Percentiles rank a stretch among this genome's conserved stretches.
phyloP scores from a whole-genome alignment of 805 yeast genomes.

The Scheffersomyces lignosus region DNA sequence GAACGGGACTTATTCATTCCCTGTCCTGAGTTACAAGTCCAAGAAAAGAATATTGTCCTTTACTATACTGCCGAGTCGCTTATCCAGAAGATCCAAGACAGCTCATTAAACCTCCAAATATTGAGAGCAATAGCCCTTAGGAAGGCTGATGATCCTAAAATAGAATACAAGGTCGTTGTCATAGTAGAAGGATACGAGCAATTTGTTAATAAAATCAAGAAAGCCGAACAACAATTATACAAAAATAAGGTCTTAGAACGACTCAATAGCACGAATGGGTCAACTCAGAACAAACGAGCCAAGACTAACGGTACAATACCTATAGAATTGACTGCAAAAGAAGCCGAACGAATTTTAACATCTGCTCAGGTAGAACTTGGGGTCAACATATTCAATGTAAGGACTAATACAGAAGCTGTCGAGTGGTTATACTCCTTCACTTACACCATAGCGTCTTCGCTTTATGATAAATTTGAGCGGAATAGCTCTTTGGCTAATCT shows the following conservation, averaged over 20 bases:
- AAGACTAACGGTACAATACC: conserved; percentile 2
- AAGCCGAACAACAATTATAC: conserved; percentile 47
- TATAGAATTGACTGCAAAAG: conserved; percentile 20
- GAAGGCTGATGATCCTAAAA: conserved; percentile 16
- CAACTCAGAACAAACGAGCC: conserved; percentile 4
- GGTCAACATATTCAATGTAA: conserved; percentile 51
- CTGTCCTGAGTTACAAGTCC: conserved; percentile 33
- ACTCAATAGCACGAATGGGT: conserved; percentile 2
- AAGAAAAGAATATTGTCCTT: conserved; percentile 47
- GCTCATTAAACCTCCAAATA: conserved; percentile 7
- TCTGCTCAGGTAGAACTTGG: conserved; percentile 48
- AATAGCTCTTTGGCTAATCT: conserved; percentile 56
- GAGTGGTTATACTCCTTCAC: conserved; percentile 59
- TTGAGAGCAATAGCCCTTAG: conserved; percentile 9
- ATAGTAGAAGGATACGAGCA: conserved; percentile 52
- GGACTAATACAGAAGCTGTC: conserved; percentile 45
- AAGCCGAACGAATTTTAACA: conserved; percentile 41
- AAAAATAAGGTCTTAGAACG: conserved; percentile 18
- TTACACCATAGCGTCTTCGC: conserved; percentile 50
- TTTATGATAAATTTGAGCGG: conserved; percentile 58
- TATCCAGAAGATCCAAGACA: conserved; percentile 18
- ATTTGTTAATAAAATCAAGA: conserved; percentile 43
- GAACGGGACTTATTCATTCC: conserved; percentile 57
- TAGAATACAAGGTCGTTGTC: conserved; percentile 36
- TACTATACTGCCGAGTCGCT: conserved; percentile 50